phyloP scores from a whole-genome alignment of 306 rosid genomes.

The Sphenostylis stenocarpa region DNA sequence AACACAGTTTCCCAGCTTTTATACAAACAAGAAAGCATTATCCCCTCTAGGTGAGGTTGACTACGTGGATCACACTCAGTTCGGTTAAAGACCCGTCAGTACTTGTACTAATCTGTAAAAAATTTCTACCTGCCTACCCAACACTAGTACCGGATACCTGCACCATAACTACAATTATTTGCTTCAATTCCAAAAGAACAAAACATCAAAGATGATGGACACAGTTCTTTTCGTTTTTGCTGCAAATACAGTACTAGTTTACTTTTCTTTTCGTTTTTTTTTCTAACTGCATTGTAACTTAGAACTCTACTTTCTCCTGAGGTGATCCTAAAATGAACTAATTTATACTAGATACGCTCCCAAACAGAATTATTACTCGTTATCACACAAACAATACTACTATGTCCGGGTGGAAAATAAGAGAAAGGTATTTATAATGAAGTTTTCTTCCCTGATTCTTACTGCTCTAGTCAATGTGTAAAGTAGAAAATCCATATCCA shows the following conservation, averaged over 20 bases:
- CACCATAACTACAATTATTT: not conserved
- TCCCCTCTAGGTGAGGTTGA: not conserved
- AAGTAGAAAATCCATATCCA: not conserved
- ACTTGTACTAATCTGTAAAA: not conserved
- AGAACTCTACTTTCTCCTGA: not conserved
- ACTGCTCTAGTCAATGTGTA: not conserved
- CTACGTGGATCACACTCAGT: not conserved
- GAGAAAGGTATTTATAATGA: not conserved
- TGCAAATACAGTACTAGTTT: not conserved
- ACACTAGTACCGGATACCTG: not conserved
- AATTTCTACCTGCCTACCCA: not conserved
- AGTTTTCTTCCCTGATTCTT: not conserved
- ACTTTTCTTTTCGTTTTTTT: not conserved
- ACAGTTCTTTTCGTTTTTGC: not conserved
- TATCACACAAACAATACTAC: not conserved
- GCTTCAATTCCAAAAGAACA: not conserved
- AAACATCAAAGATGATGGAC: not conserved
- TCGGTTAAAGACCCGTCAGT: not conserved
- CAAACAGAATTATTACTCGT: not conserved
- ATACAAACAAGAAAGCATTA: not conserved
- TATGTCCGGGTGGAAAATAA: not conserved
- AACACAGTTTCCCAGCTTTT: not conserved
- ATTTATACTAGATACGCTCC: not conserved
- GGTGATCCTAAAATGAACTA: conserved; percentile 7
- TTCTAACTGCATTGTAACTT: not conserved